Conservation (phyloP, 2,329 filamentous ascomycete genomes). For the Sodiomyces alkalinus region DNA sequence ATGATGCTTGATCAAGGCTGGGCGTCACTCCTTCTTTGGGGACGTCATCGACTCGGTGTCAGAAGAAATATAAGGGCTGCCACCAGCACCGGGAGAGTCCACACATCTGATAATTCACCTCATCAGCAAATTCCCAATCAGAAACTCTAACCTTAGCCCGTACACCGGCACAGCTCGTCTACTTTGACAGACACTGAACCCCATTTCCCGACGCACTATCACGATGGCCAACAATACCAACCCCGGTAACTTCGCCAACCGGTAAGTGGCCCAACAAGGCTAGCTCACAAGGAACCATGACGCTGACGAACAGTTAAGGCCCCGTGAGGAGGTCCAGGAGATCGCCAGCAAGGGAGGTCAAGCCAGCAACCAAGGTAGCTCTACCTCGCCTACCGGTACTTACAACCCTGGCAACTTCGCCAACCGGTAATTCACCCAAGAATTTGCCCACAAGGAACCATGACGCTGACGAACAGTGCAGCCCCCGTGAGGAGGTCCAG, state of each 20-base stretch:
- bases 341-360: constrained; percentile 26
- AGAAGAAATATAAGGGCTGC: no score
- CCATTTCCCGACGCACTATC: no score
- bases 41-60: no score
- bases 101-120: no score
- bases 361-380: constrained; percentile 20
- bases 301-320: constrained; percentile 8
- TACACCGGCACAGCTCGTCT: no score
- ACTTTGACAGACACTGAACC: no score
- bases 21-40: no score
- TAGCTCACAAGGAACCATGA: no score
- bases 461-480: constrained; percentile 4
- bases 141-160: no score
- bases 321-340: constrained; percentile 27
- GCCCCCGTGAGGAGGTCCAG: constrained; percentile 26
- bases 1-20: no score
- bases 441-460: not conserved
- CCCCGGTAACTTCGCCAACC: constrained; percentile 11
- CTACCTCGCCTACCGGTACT: constrained; percentile 5
- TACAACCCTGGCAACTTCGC: constrained; percentile 10
- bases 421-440: constrained; percentile 6
- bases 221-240: constrained; percentile 8
- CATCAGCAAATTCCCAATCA: no score
- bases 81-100: no score
- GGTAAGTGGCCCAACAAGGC: constrained; percentile 2